Evolutionary conservation across 1,284 basidiomycete species (phyloP).

Genomic region (Cryptococcus depauperatus): DNA sequence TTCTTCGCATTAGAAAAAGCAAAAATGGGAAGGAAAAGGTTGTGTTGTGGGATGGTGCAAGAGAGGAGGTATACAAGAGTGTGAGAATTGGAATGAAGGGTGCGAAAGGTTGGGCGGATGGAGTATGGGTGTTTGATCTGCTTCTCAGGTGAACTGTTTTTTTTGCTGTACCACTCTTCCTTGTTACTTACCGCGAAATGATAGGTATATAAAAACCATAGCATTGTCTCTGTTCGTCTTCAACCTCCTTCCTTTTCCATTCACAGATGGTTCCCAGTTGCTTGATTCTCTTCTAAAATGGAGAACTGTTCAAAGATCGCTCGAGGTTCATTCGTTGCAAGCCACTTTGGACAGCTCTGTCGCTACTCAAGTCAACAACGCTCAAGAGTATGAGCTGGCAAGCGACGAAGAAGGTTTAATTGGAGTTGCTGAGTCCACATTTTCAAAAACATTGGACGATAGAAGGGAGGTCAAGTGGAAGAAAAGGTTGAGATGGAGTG

Average conservation of each 20-base stretch:
- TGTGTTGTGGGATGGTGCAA: slow-evolving; percentile 32
- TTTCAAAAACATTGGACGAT: slow-evolving; percentile 3
- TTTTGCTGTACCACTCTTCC: background rate
- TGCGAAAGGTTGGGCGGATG: slow-evolving; percentile 17
- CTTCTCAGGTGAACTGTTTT: slow-evolving; percentile 27
- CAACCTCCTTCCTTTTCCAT: slow-evolving; percentile 41
- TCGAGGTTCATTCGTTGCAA: slow-evolving; percentile 4
- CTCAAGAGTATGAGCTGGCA: slow-evolving; percentile 22
- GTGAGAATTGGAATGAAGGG: slow-evolving; percentile 21
- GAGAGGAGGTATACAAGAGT: slow-evolving; percentile 19
- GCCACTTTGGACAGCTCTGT: slow-evolving; percentile 7
- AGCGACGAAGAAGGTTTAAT: slow-evolving; percentile 20
- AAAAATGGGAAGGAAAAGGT: slow-evolving; percentile 11
- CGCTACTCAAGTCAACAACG: background rate
- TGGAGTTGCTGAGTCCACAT: background rate
- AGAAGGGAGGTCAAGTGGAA: slow-evolving; percentile 12
- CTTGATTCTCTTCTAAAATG: slow-evolving; percentile 22
- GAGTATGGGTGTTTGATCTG: slow-evolving; percentile 25
- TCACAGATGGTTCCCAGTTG: slow-evolving; percentile 37
- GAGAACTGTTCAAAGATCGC: slow-evolving; percentile 13
- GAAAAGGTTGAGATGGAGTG: slow-evolving; percentile 5
- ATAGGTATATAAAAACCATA: slow-evolving; percentile 34
- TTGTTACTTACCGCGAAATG: background rate
- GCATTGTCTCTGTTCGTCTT: slow-evolving; percentile 38
- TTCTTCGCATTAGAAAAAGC: slow-evolving; percentile 29